Evolutionary conservation across 176 grass and related monocot species (phyloP).

Genomic region (bread wheat (Triticum aestivum)): DNA sequence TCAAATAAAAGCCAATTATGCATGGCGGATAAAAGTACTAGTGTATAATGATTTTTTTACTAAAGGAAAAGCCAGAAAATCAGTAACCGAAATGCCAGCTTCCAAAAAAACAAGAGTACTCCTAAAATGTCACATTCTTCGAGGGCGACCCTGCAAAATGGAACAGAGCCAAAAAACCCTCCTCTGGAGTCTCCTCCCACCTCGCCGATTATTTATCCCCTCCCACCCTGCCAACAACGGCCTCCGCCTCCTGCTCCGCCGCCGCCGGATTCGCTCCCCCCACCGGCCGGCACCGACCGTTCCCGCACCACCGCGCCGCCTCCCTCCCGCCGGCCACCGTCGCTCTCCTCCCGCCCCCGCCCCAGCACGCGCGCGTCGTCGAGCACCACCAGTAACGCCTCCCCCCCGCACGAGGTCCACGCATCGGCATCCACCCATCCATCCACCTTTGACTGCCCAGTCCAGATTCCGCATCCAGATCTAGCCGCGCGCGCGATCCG

Average conservation of each 20-base stretch:
- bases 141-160: background rate
- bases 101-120: too few relatives aligned
- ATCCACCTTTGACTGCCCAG: slow-evolving; percentile 30
- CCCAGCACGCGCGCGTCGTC: background rate
- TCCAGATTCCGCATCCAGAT: slow-evolving; percentile 33
- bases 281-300: slow-evolving; percentile 16
- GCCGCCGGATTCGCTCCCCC: slow-evolving; percentile 26
- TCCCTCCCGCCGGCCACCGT: background rate
- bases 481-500: background rate
- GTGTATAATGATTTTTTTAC: too few relatives aligned
- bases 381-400: background rate
- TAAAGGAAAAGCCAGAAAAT: background rate
- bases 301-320: background rate
- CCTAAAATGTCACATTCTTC: background rate
- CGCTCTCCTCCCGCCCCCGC: background rate
- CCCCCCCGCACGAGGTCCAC: slow-evolving; percentile 20
- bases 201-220: slow-evolving; percentile 39
- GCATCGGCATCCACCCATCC: background rate
- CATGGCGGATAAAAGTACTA: too few relatives aligned
- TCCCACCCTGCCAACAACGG: background rate
- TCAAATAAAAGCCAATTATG: too few relatives aligned
- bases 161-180: slow-evolving; percentile 22
- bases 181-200: background rate
- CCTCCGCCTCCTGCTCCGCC: slow-evolving; percentile 1
- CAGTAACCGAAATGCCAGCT: too few relatives aligned